These are phyloP conservation scores for Echria macrotheca DNA, from an alignment of 495 filamentous ascomycete genomes.

Conservation along the genomic window DNA sequence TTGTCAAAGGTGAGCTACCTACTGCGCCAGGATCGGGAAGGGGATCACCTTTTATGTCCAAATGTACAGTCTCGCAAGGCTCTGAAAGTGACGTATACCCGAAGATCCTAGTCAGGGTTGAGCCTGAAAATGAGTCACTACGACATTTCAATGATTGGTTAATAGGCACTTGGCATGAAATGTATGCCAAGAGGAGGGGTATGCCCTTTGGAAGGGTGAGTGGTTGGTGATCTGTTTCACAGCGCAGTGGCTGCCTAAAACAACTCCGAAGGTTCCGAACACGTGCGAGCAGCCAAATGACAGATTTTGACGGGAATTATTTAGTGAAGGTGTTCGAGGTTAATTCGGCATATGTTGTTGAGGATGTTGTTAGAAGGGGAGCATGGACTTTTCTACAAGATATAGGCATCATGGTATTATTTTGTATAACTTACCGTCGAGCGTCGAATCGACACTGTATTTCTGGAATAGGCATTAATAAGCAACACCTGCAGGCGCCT, in stretches of 20 bases:
- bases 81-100: background rate
- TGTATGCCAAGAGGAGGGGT: background rate
- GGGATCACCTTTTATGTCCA: background rate
- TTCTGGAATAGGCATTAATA: no score
- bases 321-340: no score
- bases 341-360: no score
- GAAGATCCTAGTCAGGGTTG: background rate
- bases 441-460: no score
- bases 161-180: background rate
- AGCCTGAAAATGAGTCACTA: background rate
- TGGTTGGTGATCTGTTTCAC: background rate
- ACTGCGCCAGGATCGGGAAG: background rate
- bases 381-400: no score
- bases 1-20: background rate
- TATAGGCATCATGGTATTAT: no score
- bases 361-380: no score
- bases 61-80: background rate
- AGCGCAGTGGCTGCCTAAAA: background rate
- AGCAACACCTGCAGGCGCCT: no score
- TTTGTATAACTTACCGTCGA: no score
- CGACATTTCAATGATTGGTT: background rate
- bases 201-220: background rate
- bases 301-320: background rate
- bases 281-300: background rate
- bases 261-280: background rate